A percentile compares a stretch with the other conserved stretches of the same genome.
These are phyloP conservation scores for Corymbia calophylla DNA, from an alignment of 441 rosid species.

Conservation along the genomic window DNA sequence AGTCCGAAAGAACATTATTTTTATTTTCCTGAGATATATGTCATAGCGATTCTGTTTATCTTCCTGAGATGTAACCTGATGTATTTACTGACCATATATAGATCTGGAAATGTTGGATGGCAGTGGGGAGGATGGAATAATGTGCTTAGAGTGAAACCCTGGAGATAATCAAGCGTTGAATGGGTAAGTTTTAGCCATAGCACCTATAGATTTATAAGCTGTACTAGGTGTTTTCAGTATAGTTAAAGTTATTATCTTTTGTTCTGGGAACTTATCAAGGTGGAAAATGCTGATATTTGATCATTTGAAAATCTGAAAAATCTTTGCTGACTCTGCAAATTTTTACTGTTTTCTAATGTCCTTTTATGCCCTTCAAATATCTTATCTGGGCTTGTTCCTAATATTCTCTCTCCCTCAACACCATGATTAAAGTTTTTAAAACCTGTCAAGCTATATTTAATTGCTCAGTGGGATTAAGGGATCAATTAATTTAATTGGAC, in stretches of 20 bases:
- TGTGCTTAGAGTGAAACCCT: slow-evolving; percentile 48
- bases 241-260: background rate
- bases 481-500: background rate
- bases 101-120: slow-evolving; percentile 39
- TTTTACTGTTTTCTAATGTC: background rate
- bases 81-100: background rate
- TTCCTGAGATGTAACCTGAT: background rate
- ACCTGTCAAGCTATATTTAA: background rate
- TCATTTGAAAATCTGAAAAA: background rate
- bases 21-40: background rate
- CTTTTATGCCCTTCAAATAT: background rate
- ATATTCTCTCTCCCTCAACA: background rate
- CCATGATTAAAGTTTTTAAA: background rate
- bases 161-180: slow-evolving; percentile 15
- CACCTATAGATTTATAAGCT: background rate
- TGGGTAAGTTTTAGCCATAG: background rate
- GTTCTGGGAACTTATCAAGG: background rate
- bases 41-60: background rate
- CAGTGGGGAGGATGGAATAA: slow-evolving; percentile 39
- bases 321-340: background rate
- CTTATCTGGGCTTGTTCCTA: background rate
- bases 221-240: background rate
- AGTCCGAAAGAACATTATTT: background rate
- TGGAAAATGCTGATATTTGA: background rate
- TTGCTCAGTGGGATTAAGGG: background rate